phyloP scores from a whole-genome alignment of 2,329 filamentous ascomycete genomes.

The Fusarium sp. region DNA sequence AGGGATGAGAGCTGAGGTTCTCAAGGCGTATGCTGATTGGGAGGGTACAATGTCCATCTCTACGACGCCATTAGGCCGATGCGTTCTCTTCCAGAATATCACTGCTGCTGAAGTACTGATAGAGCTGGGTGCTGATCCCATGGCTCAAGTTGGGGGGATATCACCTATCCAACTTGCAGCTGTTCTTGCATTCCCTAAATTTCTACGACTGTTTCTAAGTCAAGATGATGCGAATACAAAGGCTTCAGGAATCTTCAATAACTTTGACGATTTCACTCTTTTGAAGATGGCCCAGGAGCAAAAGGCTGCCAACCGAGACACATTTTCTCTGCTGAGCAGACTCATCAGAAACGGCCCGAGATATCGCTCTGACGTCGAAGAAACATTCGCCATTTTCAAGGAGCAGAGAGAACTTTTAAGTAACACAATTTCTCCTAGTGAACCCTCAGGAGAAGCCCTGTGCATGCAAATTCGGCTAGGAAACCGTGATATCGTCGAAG shows the following conservation, averaged over 20 bases:
- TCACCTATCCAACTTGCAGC: not conserved
- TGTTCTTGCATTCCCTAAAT: not conserved
- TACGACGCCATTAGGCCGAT: not conserved
- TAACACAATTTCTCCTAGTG: fast-evolving
- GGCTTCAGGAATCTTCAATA: fast-evolving
- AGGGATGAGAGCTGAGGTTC: not conserved
- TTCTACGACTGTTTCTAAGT: not conserved
- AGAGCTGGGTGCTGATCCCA: not conserved
- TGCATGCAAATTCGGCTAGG: not conserved
- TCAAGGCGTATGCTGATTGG: not conserved
- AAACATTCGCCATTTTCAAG: not conserved
- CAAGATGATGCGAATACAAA: not conserved
- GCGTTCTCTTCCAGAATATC: not conserved
- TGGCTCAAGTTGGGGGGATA: not conserved
- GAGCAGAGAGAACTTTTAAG: not conserved
- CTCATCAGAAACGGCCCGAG: not conserved
- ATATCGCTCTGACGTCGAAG: not conserved
- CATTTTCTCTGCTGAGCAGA: not conserved
- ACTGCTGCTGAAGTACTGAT: not conserved
- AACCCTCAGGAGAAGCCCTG: not conserved
- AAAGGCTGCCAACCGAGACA: not conserved
- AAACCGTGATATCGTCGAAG: not conserved
- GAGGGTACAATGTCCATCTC: not conserved
- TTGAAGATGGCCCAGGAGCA: not conserved
- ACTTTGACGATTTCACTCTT: not conserved